Evolutionary conservation across 2,329 filamentous ascomycete species (phyloP), one percentile per base, ranked within the genome.

Genomic region (Fusarium verticillioides): DNA sequence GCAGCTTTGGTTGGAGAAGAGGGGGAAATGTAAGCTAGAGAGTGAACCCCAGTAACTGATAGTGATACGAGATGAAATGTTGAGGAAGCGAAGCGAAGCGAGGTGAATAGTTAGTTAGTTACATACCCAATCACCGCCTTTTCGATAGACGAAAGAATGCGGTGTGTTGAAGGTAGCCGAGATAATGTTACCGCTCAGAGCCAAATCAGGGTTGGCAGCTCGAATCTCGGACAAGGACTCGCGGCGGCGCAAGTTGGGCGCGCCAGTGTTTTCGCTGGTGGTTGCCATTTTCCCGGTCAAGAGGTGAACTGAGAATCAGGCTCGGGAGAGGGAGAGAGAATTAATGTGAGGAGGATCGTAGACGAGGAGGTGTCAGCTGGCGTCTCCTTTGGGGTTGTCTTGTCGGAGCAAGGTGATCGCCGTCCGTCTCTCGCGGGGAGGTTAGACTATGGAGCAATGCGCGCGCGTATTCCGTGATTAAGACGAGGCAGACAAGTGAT

Each of bases 101-200:
- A 66, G 64, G 43, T 53, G 54, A 67, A 61, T 16, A 70, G 46
- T 36, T 10, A 50, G 21, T 43, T 63, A 52, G 32, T 43, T 63
- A 78, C 88, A 78, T 80, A 91, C 90, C 90, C 90, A 92, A 75
- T 91, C 88, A 63, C 86, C 84, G 21, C 86, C 87, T 75, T 87
- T 88, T 74, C 84, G 85, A 77, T 91, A 91, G 67, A 87, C 86
- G 63, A 91, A 80, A 36, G 87, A 84, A 77, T 91, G 86, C 32
- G 90, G 89, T 69, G 90, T 88, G 69, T 87, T 91, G 75, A 92
- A 92, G 23, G 89, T 91, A 26, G 87, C 89, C 5, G 90, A 92
- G 74, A 92, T 91, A 75, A 92, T 87, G 79, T 89, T 91, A n/a
- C 90, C 90, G 70, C 85, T 91, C 57, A 92, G 83, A 36, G 84